phyloP scores from a whole-genome alignment of 73 alveolate species.

The Breviolum minutum region DNA sequence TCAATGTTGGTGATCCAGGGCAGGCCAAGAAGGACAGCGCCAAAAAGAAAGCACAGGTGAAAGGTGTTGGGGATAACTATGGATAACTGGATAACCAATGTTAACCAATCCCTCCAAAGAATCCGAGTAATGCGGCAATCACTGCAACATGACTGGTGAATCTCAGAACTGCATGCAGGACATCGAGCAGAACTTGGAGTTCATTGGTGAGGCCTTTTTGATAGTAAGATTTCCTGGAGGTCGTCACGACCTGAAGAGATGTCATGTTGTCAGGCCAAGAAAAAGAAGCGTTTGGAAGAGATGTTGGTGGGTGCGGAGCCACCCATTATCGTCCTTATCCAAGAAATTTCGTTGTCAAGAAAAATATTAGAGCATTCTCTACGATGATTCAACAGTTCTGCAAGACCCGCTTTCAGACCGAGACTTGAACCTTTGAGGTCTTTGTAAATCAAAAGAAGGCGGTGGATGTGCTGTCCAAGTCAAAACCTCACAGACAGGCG shows the following conservation, averaged over 20 bases:
- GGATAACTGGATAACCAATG: too few relatives aligned
- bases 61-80: too few relatives aligned
- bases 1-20: slow-evolving; percentile 88
- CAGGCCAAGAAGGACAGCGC: slow-evolving; percentile 53
- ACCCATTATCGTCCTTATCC: slow-evolving; percentile 95
- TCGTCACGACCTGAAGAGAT: background rate
- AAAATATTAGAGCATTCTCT: too few relatives aligned
- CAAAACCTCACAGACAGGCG: background rate
- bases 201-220: slow-evolving; percentile 86
- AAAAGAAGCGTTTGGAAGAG: slow-evolving; percentile 85
- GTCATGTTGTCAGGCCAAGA: background rate
- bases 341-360: background rate
- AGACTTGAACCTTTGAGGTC: slow-evolving; percentile 23
- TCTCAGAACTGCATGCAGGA: slow-evolving; percentile 17
- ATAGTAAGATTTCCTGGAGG: background rate
- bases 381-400: too few relatives aligned
- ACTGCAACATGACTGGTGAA: background rate
- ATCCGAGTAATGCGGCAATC: background rate
- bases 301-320: slow-evolving; percentile 95
- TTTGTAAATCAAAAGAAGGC: slow-evolving; percentile 97
- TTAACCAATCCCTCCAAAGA: too few relatives aligned
- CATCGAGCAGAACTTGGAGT: slow-evolving; percentile 96
- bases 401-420: background rate
- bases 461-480: slow-evolving; percentile 95
- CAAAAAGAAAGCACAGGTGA: too few relatives aligned